These are phyloP conservation scores for Caryopteris hybrid DNA, from an alignment of 305 asterid species.

Conservation along the genomic window DNA sequence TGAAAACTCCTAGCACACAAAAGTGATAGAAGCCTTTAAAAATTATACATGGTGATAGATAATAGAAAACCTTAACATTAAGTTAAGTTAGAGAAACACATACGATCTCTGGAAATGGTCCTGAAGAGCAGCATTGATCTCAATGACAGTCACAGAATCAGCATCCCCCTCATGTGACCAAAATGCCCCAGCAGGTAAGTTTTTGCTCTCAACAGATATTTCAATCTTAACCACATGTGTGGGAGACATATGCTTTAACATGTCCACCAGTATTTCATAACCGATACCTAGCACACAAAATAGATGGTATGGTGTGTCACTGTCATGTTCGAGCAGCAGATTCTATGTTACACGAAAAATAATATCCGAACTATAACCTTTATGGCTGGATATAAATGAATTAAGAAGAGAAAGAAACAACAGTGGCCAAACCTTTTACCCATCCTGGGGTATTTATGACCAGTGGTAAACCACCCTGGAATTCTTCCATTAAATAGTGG, in stretches of 20 bases:
- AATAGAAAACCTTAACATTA: constrained; percentile 1
- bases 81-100: constrained; percentile 23
- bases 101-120: constrained; percentile 77
- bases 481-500: constrained; percentile 43
- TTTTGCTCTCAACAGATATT: constrained; percentile 55
- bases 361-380: neutral
- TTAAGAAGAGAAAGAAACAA: constrained; percentile 11
- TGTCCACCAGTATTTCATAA: constrained; percentile 74
- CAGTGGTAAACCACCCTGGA: constrained; percentile 57
- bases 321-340: neutral
- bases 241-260: constrained; percentile 68
- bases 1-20: neutral
- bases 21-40: neutral
- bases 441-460: constrained; percentile 95
- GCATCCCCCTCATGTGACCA: constrained; percentile 58
- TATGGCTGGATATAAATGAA: constrained; percentile 4
- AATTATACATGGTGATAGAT: neutral
- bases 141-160: constrained; percentile 42
- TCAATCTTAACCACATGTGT: constrained; percentile 79
- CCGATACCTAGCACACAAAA: constrained; percentile 66
- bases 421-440: constrained; percentile 67
- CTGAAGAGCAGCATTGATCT: constrained; percentile 70
- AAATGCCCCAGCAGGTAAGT: constrained; percentile 84
- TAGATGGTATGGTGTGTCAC: constrained; percentile 10
- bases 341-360: neutral